Conservation (phyloP, 1,284 basidiomycete species). For the Apiotrichum veenhuisii region DNA sequence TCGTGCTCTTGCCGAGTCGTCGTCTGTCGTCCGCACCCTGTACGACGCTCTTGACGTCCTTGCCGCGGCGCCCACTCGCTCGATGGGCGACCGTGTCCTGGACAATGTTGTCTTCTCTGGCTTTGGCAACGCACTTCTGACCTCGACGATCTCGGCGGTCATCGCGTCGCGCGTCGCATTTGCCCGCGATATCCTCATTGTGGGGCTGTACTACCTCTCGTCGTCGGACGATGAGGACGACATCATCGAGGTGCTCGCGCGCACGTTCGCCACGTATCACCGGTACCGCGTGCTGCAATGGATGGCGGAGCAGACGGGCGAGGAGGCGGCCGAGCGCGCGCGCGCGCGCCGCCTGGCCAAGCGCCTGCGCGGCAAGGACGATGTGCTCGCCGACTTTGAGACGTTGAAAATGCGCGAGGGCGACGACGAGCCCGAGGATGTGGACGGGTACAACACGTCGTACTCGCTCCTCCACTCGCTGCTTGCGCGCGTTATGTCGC, state of each 20-base stretch:
- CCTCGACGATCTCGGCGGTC: conserved; percentile 29
- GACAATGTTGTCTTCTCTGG: conserved; percentile 31
- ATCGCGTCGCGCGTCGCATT: conserved; percentile 41
- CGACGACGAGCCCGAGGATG: conserved; percentile 18
- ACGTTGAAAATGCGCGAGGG: conserved; percentile 44
- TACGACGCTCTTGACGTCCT: conserved; percentile 30
- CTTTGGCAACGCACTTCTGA: conserved; percentile 40
- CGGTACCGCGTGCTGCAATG: conserved; percentile 42
- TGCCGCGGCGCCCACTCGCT: neutral
- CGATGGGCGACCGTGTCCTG: neutral
- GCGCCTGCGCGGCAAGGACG: conserved; percentile 25
- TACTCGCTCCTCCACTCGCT: conserved; percentile 69
- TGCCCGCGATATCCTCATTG: conserved; percentile 40
- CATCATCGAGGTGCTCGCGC: conserved; percentile 33
- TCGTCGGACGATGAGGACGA: conserved; percentile 32
- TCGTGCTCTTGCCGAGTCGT: conserved; percentile 23
- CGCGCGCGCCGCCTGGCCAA: conserved; percentile 19
- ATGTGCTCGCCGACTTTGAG: conserved; percentile 48
- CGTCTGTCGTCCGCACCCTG: conserved; percentile 18
- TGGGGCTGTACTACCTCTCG: conserved; percentile 40
- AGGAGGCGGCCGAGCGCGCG: conserved; percentile 23
- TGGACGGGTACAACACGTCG: conserved; percentile 48
- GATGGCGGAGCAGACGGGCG: conserved; percentile 35
- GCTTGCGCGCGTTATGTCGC: conserved; percentile 49
- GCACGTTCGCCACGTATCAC: conserved; percentile 41